Evolutionary conservation across 176 grass and related monocot genomes (phyloP), one percentile per base, ranked within the genome.

Genomic region (Aegilops speltoides): DNA sequence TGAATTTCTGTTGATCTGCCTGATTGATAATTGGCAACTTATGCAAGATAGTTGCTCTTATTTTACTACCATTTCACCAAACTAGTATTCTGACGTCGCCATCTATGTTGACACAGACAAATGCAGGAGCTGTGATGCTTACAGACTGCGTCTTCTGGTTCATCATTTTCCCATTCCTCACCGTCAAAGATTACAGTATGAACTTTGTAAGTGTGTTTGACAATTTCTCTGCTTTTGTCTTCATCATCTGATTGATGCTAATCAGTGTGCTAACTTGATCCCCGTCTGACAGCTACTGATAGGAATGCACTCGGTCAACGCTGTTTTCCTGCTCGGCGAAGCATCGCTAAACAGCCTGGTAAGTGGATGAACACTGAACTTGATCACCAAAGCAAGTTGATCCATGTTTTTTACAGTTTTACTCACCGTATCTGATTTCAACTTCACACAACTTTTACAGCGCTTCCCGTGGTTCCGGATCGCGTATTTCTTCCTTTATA

Each of bases 111-210:
- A 60, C 89, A 96, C 89, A 99, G 97, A 87, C 90, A 90, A 96
- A 94, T 88, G 97, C 97, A 85, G 97, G 97, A 3, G 97, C 97
- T 1, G 97, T 99, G 82, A 90, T 99, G 77, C 90, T 99, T 13
- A 99, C 97, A 14, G 97, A 99, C 74, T 96, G 92, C 12, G 97
- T 99, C 34, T 99, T 99, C 83, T 99, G 97, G 97, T 89, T 99
- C 89, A 94, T 99, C 64, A 99, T 99, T 79, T 96, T 99, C 61
- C 97, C 97, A 9, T 96, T 99, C 85, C 94, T 99, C 19, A 91
- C 85, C 8, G 79, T 93, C 4, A 94, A 92, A 90, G 94, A 99
- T 84, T 99, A 99, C 87, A 89, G 89, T 20, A 85, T 96, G 20
- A 94, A 93, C 46, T 99, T 91, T 40, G 97, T 99, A 82, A 86